Percentiles rank a stretch among this genome's conserved stretches.
Conservation (phyloP, 352 stramenopile genomes). For the Pythium myriotylum region DNA sequence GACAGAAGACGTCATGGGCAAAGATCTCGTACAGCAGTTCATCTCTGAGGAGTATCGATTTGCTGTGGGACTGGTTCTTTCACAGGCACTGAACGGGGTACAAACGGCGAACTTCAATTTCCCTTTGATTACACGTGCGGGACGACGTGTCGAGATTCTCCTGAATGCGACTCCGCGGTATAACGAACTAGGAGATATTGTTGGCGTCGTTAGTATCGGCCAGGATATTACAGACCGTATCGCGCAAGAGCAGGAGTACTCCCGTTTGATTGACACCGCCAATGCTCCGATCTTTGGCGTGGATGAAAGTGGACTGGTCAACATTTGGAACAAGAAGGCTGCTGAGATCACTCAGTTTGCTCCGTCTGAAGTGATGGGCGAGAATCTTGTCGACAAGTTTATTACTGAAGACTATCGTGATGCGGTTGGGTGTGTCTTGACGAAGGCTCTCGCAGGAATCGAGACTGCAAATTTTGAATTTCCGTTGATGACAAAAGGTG, state of each 20-base stretch:
- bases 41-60: conserved; percentile 79
- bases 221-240: conserved; percentile 89
- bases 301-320: conserved; percentile 75
- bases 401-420: conserved; percentile 82
- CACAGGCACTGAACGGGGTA: conserved; percentile 67
- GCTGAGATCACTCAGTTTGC: conserved; percentile 91
- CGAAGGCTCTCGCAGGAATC: conserved; percentile 53
- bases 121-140: conserved; percentile 76
- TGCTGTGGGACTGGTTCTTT: conserved; percentile 64
- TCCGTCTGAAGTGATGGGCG: conserved; percentile 86
- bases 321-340: conserved; percentile 93
- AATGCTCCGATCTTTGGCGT: conserved; percentile 92
- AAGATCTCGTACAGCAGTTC: conserved; percentile 88
- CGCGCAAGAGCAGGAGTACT: conserved; percentile 90
- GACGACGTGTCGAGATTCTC: conserved; percentile 74
- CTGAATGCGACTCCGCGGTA: conserved; percentile 78
- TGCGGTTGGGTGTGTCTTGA: conserved; percentile 58
- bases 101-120: conserved; percentile 87
- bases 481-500: conserved; percentile 81
- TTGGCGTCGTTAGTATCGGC: conserved; percentile 84
- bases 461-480: conserved; percentile 89
- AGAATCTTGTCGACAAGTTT: conserved; percentile 90
- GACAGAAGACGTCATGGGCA: conserved; percentile 87
- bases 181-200: conserved; percentile 73
- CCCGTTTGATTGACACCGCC: conserved; percentile 86